Conservation (phyloP, 495 filamentous ascomycete genomes). For the Penicillium roqueforti region DNA sequence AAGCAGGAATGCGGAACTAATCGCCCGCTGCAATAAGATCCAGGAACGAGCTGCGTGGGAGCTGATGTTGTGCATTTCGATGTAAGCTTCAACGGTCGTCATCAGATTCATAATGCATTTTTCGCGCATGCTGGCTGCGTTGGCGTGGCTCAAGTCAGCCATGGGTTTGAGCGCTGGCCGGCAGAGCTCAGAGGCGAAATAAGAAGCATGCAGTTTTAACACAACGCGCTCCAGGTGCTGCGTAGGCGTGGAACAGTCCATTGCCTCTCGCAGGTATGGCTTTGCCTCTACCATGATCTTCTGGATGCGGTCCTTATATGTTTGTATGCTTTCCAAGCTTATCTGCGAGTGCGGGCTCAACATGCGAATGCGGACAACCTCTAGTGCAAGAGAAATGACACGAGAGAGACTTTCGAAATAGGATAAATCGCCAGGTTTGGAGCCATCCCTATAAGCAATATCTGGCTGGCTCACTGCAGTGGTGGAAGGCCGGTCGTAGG, state of each 20-base stretch:
- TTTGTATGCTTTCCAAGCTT: slow-evolving; percentile 43
- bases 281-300: slow-evolving; percentile 50
- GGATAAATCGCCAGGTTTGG: slow-evolving; percentile 36
- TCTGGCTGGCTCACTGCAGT: slow-evolving; percentile 47
- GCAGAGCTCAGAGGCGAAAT: slow-evolving; percentile 57
- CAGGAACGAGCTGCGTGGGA: slow-evolving; percentile 44
- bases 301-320: slow-evolving; percentile 48
- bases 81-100: slow-evolving; percentile 44
- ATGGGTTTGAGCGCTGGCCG: slow-evolving; percentile 50
- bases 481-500: slow-evolving; percentile 55
- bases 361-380: slow-evolving; percentile 56
- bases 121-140: slow-evolving; percentile 40
- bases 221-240: slow-evolving; percentile 54
- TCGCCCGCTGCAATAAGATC: slow-evolving; percentile 46
- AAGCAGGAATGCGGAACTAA: slow-evolving; percentile 46
- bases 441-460: slow-evolving; percentile 42
- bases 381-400: slow-evolving; percentile 48
- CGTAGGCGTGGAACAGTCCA: slow-evolving; percentile 42
- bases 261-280: slow-evolving; percentile 48
- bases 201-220: slow-evolving; percentile 55
- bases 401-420: slow-evolving; percentile 55
- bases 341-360: slow-evolving; percentile 40
- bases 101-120: slow-evolving; percentile 42
- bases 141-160: slow-evolving; percentile 31
- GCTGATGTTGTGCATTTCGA: slow-evolving; percentile 45